A percentile compares a stretch with the other conserved stretches of the same genome.
These are phyloP conservation scores for Zychaea mexicana DNA, from an alignment of 371 early-diverging fungal species.

Conservation along the genomic window DNA sequence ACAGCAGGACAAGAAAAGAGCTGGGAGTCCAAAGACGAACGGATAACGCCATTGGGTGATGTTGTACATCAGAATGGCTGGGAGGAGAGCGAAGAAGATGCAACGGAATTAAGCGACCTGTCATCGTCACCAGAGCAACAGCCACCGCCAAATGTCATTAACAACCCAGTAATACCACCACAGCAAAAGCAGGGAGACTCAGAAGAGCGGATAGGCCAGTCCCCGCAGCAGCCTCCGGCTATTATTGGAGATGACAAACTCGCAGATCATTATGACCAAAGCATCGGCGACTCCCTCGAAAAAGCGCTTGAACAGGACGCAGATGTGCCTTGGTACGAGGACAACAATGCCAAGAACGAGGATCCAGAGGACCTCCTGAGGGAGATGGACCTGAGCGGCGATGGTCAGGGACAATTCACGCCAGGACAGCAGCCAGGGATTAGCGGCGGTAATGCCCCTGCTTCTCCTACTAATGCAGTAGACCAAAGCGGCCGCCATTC, in stretches of 20 bases:
- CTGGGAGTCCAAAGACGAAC: background rate
- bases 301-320: background rate
- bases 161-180: background rate
- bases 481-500: background rate
- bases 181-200: background rate
- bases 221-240: background rate
- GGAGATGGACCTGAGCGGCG: background rate
- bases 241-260: background rate
- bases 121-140: background rate
- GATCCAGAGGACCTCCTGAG: background rate
- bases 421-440: background rate
- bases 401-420: background rate
- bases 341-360: background rate
- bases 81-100: background rate
- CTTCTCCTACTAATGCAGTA: background rate
- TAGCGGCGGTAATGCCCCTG: background rate
- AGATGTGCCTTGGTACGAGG: slow-evolving; percentile 4
- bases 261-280: background rate
- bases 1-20: background rate
- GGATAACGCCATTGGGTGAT: background rate
- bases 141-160: background rate
- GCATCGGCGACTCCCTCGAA: slow-evolving; percentile 3
- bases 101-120: background rate
- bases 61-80: background rate
- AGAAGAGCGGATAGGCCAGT: background rate